phyloP scores from a whole-genome alignment of 805 yeast species.

The Candida dajiaensis region DNA sequence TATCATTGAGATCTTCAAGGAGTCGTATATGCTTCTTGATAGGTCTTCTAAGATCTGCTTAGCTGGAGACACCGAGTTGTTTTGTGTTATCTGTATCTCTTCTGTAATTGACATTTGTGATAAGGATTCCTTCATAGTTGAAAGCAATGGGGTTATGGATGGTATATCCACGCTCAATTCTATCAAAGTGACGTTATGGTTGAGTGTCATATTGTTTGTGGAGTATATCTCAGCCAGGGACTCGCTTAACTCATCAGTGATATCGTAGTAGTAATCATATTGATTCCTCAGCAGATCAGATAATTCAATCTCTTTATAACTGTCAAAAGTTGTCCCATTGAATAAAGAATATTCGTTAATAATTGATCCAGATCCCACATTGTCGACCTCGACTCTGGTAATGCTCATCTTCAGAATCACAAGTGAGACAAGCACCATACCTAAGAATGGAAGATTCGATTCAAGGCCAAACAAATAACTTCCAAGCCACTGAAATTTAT shows the following conservation, averaged over 20 bases:
- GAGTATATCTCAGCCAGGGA: not conserved
- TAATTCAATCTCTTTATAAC: not conserved
- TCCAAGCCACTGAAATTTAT: conserved; percentile 2
- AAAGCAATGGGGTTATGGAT: not conserved
- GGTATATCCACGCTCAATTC: not conserved
- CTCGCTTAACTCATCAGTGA: not conserved
- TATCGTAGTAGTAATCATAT: not conserved
- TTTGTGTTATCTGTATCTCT: not conserved
- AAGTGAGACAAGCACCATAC: not conserved
- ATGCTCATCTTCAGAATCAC: not conserved
- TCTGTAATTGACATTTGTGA: not conserved
- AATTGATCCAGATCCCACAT: not conserved
- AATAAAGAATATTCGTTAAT: not conserved
- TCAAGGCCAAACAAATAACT: conserved; percentile 1
- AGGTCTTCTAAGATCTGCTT: not conserved
- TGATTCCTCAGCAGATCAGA: not conserved
- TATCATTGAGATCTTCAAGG: not conserved
- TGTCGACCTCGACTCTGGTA: not conserved
- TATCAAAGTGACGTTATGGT: not conserved
- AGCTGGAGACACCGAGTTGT: not conserved
- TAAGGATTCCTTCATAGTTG: not conserved
- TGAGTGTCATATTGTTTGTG: not conserved
- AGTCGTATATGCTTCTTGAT: not conserved
- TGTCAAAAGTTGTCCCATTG: not conserved
- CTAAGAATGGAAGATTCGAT: conserved; percentile 1